Base-by-base conservation (phyloP, 202 grass and related monocot species). In the Carex sylvatica region DNA sequence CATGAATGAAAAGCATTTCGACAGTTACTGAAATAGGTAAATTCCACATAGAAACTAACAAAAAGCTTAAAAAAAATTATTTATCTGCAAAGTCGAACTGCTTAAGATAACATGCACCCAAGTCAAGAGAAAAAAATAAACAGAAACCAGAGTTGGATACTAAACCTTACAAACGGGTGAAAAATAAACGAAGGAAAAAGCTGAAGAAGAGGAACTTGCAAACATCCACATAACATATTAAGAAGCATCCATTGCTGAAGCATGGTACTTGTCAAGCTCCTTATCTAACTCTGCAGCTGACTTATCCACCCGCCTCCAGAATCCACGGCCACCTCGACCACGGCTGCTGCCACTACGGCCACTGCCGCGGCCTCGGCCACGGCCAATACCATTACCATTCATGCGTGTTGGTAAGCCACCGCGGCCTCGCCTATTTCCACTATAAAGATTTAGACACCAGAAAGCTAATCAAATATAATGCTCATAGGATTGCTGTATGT, bases 241-340 rank as follows among this genome's bases (percentile, higher is more conserved):
- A 47, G 89, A 89, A 4, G 91, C 88, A 85, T 99, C 84, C 93
- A 96, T 99, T 13, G 64, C 86, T 22, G 88, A 80, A 6, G 88
- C 89, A 73, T 96, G 91, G 85, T 96, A 99, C 78, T 30, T 93
- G 28, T 99, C 96, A 61, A 93, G 88, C 62, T 99, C 96, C 89
- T 96, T 93, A 74, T 99, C 96, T 85, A 96, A 83, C 36, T 99
- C 87, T 9, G 85, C 86, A 0, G 85, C 89, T 13, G 96, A 95
- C 91, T 93, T 99, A 15, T 70, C 83, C 9, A 56, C 30, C 63
- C 75, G 74, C 40, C 59, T 90, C 86, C 85, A 93, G 18, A 55
- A 56, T 65, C 86, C 91, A 19, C 87, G 89, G 12, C 85, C 88
- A 0, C 91, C 91, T n/a, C 84, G 90, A 4, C 80, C 84, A 22